Evolutionary conservation across 495 filamentous ascomycete species (phyloP).

Genomic region (Neurospora sp.): DNA sequence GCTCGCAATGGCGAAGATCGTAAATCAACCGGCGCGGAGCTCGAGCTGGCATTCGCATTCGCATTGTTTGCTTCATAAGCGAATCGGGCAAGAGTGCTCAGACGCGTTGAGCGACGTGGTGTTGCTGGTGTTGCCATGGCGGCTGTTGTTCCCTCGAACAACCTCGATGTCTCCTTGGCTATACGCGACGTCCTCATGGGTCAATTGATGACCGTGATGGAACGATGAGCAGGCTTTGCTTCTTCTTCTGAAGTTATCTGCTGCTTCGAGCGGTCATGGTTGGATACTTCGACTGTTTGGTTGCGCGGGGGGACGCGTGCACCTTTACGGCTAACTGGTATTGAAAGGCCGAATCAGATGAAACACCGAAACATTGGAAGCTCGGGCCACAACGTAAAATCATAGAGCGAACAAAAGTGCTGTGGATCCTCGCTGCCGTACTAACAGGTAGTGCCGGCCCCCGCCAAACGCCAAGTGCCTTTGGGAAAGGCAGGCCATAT

Average conservation of each 20-base stretch:
- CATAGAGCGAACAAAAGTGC: background rate
- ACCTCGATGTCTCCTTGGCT: constrained; percentile 47
- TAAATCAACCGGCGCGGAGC: background rate
- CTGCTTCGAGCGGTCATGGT: background rate
- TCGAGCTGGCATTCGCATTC: constrained; percentile 20
- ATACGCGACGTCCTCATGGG: constrained; percentile 54
- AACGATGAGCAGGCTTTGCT: background rate
- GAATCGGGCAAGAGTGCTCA: constrained; percentile 32
- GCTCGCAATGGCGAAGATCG: background rate
- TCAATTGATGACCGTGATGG: background rate
- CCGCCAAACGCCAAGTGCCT: background rate
- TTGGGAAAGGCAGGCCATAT: background rate
- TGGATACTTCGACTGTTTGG: background rate
- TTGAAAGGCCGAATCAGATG: background rate
- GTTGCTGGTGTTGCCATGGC: constrained; percentile 12
- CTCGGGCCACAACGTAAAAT: background rate
- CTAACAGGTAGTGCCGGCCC: background rate
- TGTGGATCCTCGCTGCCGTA: background rate
- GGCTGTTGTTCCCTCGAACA: constrained; percentile 14
- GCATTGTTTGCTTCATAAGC: constrained; percentile 22
- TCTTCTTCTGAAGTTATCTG: background rate
- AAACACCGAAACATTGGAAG: background rate
- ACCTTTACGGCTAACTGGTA: background rate
- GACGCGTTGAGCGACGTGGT: constrained; percentile 37
- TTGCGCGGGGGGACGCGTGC: background rate